Evolutionary conservation across 495 filamentous ascomycete species (phyloP).

Genomic region (Aspergillus biplanus): DNA sequence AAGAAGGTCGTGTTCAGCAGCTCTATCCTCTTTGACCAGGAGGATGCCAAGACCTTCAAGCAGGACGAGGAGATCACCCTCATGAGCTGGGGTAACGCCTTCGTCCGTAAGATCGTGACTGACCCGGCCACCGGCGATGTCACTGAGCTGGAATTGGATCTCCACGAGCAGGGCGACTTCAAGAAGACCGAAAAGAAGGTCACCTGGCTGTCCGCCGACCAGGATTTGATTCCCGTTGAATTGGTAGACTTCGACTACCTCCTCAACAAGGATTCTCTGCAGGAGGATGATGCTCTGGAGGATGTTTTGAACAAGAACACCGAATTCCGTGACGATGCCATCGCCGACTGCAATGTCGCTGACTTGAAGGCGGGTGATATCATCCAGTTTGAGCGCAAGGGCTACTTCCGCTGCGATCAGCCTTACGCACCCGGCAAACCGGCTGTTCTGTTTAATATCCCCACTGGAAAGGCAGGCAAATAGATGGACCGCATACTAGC

Average conservation of each 20-base stretch:
- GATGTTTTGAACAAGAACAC: conserved; percentile 78
- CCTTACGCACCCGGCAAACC: conserved; percentile 60
- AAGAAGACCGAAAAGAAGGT: conserved; percentile 95
- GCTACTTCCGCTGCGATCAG: conserved; percentile 81
- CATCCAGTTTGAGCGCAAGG: conserved; percentile 92
- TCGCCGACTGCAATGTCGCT: conserved; percentile 80
- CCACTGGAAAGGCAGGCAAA: conserved; percentile 65
- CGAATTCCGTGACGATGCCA: conserved; percentile 71
- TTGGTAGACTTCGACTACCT: conserved; percentile 91
- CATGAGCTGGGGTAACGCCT: conserved; percentile 95
- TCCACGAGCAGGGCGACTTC: conserved; percentile 86
- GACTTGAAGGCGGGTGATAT: conserved; percentile 80
- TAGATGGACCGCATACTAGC: conserved; percentile 20
- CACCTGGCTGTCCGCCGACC: conserved; percentile 81
- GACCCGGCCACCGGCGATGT: conserved; percentile 58
- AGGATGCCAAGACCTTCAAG: conserved; percentile 78
- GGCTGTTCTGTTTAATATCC: conserved; percentile 79
- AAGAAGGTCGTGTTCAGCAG: conserved; percentile 82
- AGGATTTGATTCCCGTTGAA: conserved; percentile 78
- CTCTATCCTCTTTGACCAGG: conserved; percentile 79
- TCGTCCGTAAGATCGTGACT: conserved; percentile 73
- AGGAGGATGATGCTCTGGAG: conserved; percentile 79
- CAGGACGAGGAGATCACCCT: conserved; percentile 90
- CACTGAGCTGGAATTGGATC: conserved; percentile 70
- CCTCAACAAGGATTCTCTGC: conserved; percentile 87